Evolutionary conservation across 78 protist species (phyloP).

Genomic region (Bodo saltans): DNA sequence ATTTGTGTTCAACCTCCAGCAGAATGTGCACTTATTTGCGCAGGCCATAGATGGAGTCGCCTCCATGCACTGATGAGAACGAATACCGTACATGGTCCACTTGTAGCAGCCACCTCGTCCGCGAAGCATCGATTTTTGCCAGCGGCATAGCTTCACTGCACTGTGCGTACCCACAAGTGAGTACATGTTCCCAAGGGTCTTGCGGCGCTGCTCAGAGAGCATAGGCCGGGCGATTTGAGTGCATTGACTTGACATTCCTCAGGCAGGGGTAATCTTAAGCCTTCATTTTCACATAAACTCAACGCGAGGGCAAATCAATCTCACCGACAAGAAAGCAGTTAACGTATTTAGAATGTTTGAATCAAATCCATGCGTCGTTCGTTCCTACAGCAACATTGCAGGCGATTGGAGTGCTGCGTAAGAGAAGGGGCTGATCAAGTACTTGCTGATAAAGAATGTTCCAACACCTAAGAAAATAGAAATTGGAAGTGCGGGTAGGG

Average conservation of each 20-base stretch:
- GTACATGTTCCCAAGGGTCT: not conserved
- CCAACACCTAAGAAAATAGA: slow-evolving; percentile 76
- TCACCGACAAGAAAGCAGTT: no score
- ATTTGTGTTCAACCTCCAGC: slow-evolving; percentile 89
- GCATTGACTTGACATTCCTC: no score
- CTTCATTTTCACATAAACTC: no score
- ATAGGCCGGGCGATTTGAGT: no score
- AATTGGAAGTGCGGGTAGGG: slow-evolving; percentile 96
- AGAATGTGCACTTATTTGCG: slow-evolving; percentile 90
- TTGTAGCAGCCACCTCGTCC: slow-evolving; percentile 89
- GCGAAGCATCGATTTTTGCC: slow-evolving; percentile 78
- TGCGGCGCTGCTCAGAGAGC: no score
- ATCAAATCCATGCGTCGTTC: no score
- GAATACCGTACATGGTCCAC: slow-evolving; percentile 76
- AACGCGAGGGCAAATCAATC: no score
- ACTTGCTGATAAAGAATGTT: slow-evolving; percentile 57
- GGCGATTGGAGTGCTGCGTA: no score
- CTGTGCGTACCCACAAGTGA: slow-evolving; percentile 71
- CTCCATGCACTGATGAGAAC: slow-evolving; percentile 74
- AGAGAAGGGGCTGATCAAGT: slow-evolving; percentile 61
- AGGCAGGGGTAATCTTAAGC: no score
- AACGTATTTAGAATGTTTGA: no score
- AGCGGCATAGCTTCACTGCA: slow-evolving; percentile 88
- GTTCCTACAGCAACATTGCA: no score
- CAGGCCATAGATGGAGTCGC: slow-evolving; percentile 82